Percentiles rank a stretch among this genome's conserved stretches.
Conservation (phyloP, 2,329 filamentous ascomycete species). For the Ophiostoma angusticollis region DNA sequence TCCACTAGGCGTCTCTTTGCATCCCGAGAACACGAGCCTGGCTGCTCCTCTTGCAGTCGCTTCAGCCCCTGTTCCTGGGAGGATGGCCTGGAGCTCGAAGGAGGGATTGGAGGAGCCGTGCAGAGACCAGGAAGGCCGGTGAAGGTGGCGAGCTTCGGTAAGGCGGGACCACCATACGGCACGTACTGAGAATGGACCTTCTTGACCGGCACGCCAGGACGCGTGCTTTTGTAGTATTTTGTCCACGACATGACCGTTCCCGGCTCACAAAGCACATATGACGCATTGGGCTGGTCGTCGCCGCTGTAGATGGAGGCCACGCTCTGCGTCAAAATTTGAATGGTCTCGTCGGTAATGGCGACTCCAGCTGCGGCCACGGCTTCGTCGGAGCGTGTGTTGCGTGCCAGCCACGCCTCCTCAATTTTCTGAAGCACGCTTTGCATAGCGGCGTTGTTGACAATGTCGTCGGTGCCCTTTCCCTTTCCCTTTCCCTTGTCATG, state of each 20-base stretch:
- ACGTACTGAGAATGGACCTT: too few relatives aligned
- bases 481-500: not conserved
- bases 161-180: too few relatives aligned
- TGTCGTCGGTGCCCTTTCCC: too few relatives aligned
- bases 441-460: too few relatives aligned
- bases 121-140: too few relatives aligned
- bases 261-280: not conserved
- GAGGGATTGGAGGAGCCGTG: too few relatives aligned
- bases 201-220: not conserved
- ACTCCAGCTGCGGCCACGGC: not conserved
- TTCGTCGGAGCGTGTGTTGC: not conserved
- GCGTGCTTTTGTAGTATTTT: slow-evolving; percentile 12
- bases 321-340: slow-evolving; percentile 7
- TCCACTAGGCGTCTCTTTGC: too few relatives aligned
- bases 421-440: not conserved
- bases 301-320: not conserved
- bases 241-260: slow-evolving; percentile 11
- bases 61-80: too few relatives aligned
- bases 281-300: not conserved
- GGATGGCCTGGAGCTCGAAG: too few relatives aligned
- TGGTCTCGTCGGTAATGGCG: not conserved
- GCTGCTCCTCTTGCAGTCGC: too few relatives aligned
- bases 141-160: too few relatives aligned
- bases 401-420: not conserved
- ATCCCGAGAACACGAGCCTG: too few relatives aligned